Conservation (phyloP, 2,329 filamentous ascomycete species). For the Metarhizium rileyi region DNA sequence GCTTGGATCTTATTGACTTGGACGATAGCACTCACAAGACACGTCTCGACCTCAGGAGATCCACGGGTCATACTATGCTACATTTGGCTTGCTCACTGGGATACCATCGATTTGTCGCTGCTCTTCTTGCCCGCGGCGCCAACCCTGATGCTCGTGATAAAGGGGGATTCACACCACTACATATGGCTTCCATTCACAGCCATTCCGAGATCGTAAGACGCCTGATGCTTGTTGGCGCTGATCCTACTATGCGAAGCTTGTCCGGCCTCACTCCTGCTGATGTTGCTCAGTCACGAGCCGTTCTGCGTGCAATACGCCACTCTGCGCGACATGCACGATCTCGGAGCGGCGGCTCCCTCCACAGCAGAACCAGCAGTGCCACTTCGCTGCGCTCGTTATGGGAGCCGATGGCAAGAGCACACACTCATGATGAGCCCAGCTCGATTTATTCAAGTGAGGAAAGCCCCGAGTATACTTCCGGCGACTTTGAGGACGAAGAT, state of each 20-base stretch:
- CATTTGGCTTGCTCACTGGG: constrained; percentile 70
- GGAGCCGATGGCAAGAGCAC: constrained; percentile 38
- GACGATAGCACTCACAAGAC: constrained; percentile 62
- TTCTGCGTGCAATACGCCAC: constrained; percentile 53
- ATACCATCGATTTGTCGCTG: constrained; percentile 65
- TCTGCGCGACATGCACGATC: constrained; percentile 55
- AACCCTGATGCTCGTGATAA: constrained; percentile 66
- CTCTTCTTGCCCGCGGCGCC: constrained; percentile 67
- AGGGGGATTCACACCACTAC: constrained; percentile 72
- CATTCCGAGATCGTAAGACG: constrained; percentile 67
- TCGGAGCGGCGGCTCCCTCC: constrained; percentile 52
- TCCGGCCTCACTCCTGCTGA: constrained; percentile 64
- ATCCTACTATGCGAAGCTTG: constrained; percentile 59
- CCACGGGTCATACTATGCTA: constrained; percentile 70
- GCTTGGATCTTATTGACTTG: constrained; percentile 70
- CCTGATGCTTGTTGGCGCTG: constrained; percentile 63
- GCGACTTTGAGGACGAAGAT: constrained; percentile 33
- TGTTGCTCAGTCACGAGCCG: constrained; percentile 55
- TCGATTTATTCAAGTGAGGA: constrained; percentile 33
- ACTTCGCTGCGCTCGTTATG: constrained; percentile 58
- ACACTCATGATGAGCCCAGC: constrained; percentile 24
- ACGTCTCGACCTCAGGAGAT: constrained; percentile 53
- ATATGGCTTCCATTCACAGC: constrained; percentile 69
- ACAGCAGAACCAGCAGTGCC: constrained; percentile 55
- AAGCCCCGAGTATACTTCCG: constrained; percentile 35